These are phyloP conservation scores for Purshia tridentata DNA, from an alignment of 306 rosid species.

Conservation along the genomic window DNA sequence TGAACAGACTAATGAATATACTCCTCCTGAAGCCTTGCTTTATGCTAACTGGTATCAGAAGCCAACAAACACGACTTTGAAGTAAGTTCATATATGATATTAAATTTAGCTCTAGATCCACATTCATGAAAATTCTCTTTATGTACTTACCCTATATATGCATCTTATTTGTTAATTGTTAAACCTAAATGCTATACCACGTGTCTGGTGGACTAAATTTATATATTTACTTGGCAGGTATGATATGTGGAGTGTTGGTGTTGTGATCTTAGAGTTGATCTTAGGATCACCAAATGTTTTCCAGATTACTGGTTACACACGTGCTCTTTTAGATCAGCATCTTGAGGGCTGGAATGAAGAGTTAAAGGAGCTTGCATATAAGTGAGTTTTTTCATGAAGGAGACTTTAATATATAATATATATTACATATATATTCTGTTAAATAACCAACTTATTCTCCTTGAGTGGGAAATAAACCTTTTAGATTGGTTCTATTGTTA, in stretches of 20 bases:
- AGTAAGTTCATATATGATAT: slow-evolving; percentile 50
- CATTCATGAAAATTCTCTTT: slow-evolving; percentile 6
- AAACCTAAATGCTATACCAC: not conserved
- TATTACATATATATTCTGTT: not conserved
- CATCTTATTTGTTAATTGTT: not conserved
- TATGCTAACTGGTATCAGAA: slow-evolving; percentile 80
- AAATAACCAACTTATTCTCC: not conserved
- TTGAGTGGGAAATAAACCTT: not conserved
- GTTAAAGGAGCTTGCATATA: slow-evolving; percentile 79
- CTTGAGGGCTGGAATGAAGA: slow-evolving; percentile 86
- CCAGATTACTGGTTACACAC: slow-evolving; percentile 71
- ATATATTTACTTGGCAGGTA: slow-evolving; percentile 51
- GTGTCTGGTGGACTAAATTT: not conserved
- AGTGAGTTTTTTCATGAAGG: slow-evolving; percentile 46
- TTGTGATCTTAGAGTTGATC: slow-evolving; percentile 87
- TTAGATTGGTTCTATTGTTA: not conserved
- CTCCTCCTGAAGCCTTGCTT: slow-evolving; percentile 92
- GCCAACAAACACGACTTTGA: slow-evolving; percentile 61
- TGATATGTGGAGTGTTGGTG: slow-evolving; percentile 98
- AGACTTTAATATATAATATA: slow-evolving; percentile 14
- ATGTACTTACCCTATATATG: not conserved
- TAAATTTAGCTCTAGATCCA: slow-evolving; percentile 22
- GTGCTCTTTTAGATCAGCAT: slow-evolving; percentile 76
- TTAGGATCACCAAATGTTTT: slow-evolving; percentile 85
- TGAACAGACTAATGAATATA: slow-evolving; percentile 84